A percentile compares a stretch with the other conserved stretches of the same genome.
Conservation (phyloP, 495 filamentous ascomycete species). For the Aspergillus nidulans region DNA sequence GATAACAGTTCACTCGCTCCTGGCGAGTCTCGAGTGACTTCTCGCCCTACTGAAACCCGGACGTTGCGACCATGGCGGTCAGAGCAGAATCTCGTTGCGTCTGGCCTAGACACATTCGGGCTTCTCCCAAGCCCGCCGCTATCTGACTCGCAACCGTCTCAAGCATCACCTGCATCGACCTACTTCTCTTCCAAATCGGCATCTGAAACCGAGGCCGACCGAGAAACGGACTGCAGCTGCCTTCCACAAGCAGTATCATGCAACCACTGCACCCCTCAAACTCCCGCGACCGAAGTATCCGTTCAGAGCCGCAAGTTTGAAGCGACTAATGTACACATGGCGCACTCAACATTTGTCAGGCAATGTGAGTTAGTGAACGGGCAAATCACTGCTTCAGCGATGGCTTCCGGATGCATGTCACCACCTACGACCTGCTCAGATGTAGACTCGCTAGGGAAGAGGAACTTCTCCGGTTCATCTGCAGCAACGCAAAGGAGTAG, state of each 20-base stretch:
- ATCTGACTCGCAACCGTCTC: conserved; percentile 32
- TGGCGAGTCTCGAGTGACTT: conserved; percentile 15
- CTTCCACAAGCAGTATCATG: conserved; percentile 7
- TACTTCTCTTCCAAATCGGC: conserved; percentile 29
- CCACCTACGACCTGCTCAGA: conserved; percentile 16
- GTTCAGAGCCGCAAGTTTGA: conserved; percentile 14
- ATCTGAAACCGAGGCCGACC: conserved; percentile 14
- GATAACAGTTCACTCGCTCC: conserved; percentile 22
- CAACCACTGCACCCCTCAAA: conserved; percentile 14
- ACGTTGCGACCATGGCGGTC: conserved; percentile 41
- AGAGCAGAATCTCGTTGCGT: conserved; percentile 35
- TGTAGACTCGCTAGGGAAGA: conserved; percentile 8
- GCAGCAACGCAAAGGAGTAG: conserved; percentile 27
- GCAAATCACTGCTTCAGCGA: conserved; percentile 12
- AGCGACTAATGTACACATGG: conserved; percentile 35
- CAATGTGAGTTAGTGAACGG: conserved; percentile 25
- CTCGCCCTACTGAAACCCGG: conserved; percentile 17
- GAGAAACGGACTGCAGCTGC: conserved; percentile 4
- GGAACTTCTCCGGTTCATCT: conserved; percentile 17
- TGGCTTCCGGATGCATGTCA: conserved; percentile 8
- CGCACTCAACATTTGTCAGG: conserved; percentile 34
- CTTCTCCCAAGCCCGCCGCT: conserved; percentile 42
- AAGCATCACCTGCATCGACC: conserved; percentile 26
- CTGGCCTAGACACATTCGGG: conserved; percentile 35
- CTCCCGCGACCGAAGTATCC: conserved; percentile 1